Conservation (phyloP, 768 basidiomycete species). For the Trametopsis cervina region DNA sequence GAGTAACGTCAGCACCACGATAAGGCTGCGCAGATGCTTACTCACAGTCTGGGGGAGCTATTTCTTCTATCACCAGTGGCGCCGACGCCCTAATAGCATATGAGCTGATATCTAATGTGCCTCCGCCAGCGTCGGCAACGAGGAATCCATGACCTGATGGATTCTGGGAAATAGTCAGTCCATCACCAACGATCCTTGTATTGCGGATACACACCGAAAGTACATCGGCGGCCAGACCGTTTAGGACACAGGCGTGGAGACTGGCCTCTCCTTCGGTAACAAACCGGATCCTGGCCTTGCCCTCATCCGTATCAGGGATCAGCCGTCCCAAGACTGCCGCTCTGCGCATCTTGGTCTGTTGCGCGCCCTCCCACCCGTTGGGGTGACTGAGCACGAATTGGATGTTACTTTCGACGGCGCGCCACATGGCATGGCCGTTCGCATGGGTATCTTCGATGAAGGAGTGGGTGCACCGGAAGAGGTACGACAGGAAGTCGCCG, state of each 20-base stretch:
- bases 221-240: slow-evolving; percentile 71
- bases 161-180: slow-evolving; percentile 38
- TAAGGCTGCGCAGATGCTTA: slow-evolving; percentile 2
- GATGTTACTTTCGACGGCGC: slow-evolving; percentile 59
- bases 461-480: slow-evolving; percentile 64
- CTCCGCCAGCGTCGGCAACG: slow-evolving; percentile 76
- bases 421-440: slow-evolving; percentile 64
- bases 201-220: slow-evolving; percentile 61
- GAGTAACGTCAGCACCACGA: neutral
- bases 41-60: slow-evolving; percentile 77
- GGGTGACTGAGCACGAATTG: slow-evolving; percentile 76
- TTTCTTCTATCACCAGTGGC: slow-evolving; percentile 75
- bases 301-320: slow-evolving; percentile 68
- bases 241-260: slow-evolving; percentile 73
- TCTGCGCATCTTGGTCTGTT: slow-evolving; percentile 71
- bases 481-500: slow-evolving; percentile 71
- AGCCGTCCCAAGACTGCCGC: slow-evolving; percentile 66
- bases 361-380: slow-evolving; percentile 78
- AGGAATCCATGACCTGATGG: slow-evolving; percentile 73
- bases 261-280: slow-evolving; percentile 84
- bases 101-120: slow-evolving; percentile 75
- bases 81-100: slow-evolving; percentile 66
- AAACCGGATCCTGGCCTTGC: slow-evolving; percentile 66
- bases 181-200: slow-evolving; percentile 1
- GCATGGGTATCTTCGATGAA: slow-evolving; percentile 82